A percentile compares a stretch with the other conserved stretches of the same genome.
Evolutionary conservation across 768 basidiomycete genomes (phyloP).

Genomic region (Rhodotorula paludigena): DNA sequence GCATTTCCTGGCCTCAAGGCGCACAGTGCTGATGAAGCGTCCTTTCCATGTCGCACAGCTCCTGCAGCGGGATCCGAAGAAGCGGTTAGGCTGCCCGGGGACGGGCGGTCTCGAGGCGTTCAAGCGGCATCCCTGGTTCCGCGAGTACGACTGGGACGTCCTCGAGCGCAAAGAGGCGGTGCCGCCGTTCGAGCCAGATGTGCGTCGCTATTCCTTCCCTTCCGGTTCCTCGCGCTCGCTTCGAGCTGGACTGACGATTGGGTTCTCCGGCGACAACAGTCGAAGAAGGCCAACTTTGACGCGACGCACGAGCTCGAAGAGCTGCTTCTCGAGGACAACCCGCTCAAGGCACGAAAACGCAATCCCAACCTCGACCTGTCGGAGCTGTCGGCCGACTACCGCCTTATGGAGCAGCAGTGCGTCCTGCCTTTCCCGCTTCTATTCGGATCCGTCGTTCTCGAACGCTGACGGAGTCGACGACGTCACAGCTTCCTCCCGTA

Average conservation of each 20-base stretch:
- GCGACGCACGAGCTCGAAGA: conserved; percentile 98
- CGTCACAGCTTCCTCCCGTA: conserved; percentile 26
- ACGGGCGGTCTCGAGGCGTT: conserved; percentile 72
- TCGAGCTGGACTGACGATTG: background rate
- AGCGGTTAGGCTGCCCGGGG: conserved; percentile 73
- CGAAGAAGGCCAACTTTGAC: conserved; percentile 99
- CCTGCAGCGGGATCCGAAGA: conserved; percentile 74
- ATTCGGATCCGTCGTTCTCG: too few relatives aligned
- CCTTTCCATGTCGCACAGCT: conserved; percentile 54
- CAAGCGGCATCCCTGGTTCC: conserved; percentile 78
- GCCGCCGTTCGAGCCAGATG: conserved; percentile 87
- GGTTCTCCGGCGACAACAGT: conserved; percentile 52
- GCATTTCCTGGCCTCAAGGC: background rate
- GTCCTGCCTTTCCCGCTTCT: background rate
- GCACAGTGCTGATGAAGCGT: background rate
- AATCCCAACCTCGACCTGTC: conserved; percentile 85
- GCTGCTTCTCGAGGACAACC: conserved; percentile 90
- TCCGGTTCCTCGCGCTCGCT: background rate
- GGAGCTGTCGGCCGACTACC: conserved; percentile 81
- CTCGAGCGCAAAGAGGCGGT: conserved; percentile 60
- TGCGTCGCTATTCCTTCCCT: conserved; percentile 52
- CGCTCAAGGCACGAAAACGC: conserved; percentile 85
- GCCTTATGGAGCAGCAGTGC: conserved; percentile 97
- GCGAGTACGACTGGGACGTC: conserved; percentile 69
- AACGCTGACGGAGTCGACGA: background rate